Conservation (phyloP, 768 basidiomycete genomes). For the Chlorophyllum brunneum region DNA sequence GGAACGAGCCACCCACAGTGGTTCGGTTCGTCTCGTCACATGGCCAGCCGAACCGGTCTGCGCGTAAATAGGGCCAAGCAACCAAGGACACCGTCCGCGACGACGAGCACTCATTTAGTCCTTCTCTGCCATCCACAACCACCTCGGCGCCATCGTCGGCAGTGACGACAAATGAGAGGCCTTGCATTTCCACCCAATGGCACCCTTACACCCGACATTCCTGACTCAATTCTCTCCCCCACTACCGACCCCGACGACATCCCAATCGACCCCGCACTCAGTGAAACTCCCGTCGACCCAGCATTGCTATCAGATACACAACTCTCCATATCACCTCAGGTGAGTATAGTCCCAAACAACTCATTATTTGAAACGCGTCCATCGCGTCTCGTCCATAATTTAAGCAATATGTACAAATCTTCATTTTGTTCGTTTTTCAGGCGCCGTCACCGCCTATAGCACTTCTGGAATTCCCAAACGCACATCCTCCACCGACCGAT, state of each 20-base stretch:
- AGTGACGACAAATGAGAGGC: slow-evolving; percentile 50
- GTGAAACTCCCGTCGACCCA: slow-evolving; percentile 49
- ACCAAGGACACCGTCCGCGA: slow-evolving; percentile 36
- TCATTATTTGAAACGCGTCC: slow-evolving; percentile 44
- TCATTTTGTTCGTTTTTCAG: slow-evolving; percentile 1
- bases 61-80: slow-evolving; percentile 36
- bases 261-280: slow-evolving; percentile 79
- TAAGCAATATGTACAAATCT: slow-evolving; percentile 7
- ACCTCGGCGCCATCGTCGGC: slow-evolving; percentile 11
- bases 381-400: slow-evolving; percentile 52
- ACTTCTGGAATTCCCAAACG: neutral
- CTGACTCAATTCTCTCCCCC: slow-evolving; percentile 59
- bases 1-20: slow-evolving; percentile 13
- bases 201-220: slow-evolving; percentile 48
- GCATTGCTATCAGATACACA: slow-evolving; percentile 33
- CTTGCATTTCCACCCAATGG: slow-evolving; percentile 51
- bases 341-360: slow-evolving; percentile 2
- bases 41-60: slow-evolving; percentile 2
- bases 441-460: neutral
- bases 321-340: slow-evolving; percentile 17
- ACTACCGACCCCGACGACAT: slow-evolving; percentile 59
- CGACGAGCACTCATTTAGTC: slow-evolving; percentile 30
- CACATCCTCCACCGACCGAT: slow-evolving; percentile 11
- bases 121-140: slow-evolving; percentile 10
- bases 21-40: slow-evolving; percentile 8